Conservation (phyloP, 176 grass and related monocot species). For the Thalia dealbata region DNA sequence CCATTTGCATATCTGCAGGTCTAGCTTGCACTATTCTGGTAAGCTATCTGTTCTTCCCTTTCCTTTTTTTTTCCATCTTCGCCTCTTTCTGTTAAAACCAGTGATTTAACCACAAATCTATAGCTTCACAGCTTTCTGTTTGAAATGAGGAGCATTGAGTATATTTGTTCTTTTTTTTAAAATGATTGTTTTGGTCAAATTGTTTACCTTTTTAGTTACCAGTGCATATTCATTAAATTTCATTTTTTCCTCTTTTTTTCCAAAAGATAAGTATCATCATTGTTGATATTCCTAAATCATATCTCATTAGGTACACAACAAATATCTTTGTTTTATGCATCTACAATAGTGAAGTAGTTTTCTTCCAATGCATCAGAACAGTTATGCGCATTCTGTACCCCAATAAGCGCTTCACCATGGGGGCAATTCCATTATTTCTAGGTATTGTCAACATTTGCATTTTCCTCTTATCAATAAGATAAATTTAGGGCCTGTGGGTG, state of each 20-base stretch:
- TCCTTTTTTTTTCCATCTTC: constrained; percentile 10
- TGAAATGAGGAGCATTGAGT: not conserved
- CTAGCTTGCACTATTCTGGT: constrained; percentile 87
- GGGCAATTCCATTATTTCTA: too few relatives aligned
- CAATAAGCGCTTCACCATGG: too few relatives aligned
- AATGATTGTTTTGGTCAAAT: not conserved
- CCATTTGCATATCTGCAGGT: constrained; percentile 74
- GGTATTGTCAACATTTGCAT: too few relatives aligned
- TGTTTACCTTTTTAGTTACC: not conserved
- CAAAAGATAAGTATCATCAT: not conserved
- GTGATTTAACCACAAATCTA: not conserved
- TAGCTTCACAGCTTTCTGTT: not conserved
- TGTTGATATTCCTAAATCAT: not conserved
- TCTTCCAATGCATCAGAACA: too few relatives aligned
- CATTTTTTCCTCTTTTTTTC: not conserved
- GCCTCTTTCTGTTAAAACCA: not conserved
- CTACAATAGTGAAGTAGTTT: too few relatives aligned
- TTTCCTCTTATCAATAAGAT: too few relatives aligned
- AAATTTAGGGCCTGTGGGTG: too few relatives aligned
- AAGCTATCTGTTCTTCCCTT: constrained; percentile 19
- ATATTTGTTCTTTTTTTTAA: not conserved
- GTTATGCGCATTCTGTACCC: too few relatives aligned
- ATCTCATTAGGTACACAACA: not conserved
- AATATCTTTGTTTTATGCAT: too few relatives aligned
- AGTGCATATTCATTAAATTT: not conserved